phyloP scores from a whole-genome alignment of 345 rosid species.

The Dipteronia dyeriana region DNA sequence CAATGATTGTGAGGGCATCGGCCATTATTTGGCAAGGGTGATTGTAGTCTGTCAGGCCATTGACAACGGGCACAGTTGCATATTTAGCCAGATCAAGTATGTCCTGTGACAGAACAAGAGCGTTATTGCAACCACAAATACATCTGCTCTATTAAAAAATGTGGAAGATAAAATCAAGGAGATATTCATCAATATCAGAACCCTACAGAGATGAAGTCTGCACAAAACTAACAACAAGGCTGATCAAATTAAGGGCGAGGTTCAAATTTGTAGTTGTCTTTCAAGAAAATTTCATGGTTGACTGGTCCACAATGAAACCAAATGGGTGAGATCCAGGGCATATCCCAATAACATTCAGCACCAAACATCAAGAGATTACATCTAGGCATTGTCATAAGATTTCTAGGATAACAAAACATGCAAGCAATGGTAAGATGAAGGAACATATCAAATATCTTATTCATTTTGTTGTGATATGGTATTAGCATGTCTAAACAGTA shows the following conservation, averaged over 20 bases:
- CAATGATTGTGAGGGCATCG: constrained; percentile 95
- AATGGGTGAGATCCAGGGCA: background rate
- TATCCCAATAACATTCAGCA: background rate
- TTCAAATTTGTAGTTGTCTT: background rate
- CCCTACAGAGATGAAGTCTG: background rate
- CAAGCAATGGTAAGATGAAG: background rate
- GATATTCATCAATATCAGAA: background rate
- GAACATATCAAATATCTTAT: background rate
- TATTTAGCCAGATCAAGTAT: constrained; percentile 88
- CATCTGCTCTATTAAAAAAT: background rate
- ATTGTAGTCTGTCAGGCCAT: constrained; percentile 92
- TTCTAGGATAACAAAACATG: background rate
- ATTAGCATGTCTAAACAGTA: background rate
- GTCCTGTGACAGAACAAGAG: constrained; percentile 52
- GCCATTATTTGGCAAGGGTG: constrained; percentile 99
- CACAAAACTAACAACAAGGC: background rate
- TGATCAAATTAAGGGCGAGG: background rate
- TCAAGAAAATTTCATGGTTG: background rate
- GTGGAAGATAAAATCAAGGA: background rate
- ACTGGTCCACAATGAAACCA: background rate
- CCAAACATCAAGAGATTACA: background rate
- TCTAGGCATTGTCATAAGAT: background rate
- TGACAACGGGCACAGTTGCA: constrained; percentile 80
- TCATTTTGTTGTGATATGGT: background rate
- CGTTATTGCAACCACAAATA: constrained; percentile 12